These are phyloP conservation scores for Corymbia citriodora DNA, from an alignment of 441 rosid genomes.

Conservation along the genomic window DNA sequence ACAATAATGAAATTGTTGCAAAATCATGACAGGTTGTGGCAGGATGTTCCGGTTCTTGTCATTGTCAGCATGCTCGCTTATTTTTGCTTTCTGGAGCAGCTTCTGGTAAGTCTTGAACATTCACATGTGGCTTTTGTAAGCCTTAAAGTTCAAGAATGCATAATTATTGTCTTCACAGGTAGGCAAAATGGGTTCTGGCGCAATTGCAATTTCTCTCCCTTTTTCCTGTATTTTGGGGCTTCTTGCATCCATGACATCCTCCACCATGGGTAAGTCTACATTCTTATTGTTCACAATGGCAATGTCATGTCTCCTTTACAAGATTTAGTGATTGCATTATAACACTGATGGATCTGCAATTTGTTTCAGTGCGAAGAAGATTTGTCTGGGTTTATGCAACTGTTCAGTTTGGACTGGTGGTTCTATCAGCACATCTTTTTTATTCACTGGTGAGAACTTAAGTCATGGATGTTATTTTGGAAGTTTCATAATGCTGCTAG, in stretches of 20 bases:
- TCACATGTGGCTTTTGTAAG: background rate
- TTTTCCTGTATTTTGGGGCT: slow-evolving; percentile 91
- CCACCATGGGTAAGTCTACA: slow-evolving; percentile 78
- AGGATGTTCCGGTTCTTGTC: slow-evolving; percentile 85
- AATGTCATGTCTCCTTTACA: background rate
- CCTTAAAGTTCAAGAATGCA: background rate
- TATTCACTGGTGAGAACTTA: slow-evolving; percentile 52
- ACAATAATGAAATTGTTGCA: background rate
- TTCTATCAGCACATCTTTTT: slow-evolving; percentile 70
- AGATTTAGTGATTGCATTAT: background rate
- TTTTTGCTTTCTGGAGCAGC: slow-evolving; percentile 92
- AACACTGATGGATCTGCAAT: slow-evolving; percentile 2
- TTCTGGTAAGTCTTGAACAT: slow-evolving; percentile 46
- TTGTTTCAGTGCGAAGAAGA: slow-evolving; percentile 47
- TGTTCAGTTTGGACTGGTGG: slow-evolving; percentile 64
- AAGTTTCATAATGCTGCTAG: background rate
- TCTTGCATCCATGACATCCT: slow-evolving; percentile 86
- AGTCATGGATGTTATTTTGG: background rate
- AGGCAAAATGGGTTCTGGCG: slow-evolving; percentile 73
- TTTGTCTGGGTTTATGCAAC: slow-evolving; percentile 75
- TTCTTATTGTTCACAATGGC: background rate
- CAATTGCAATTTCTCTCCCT: slow-evolving; percentile 91
- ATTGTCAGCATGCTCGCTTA: slow-evolving; percentile 83
- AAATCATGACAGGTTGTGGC: slow-evolving; percentile 63
- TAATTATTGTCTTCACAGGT: slow-evolving; percentile 37